These are phyloP conservation scores for Orychophragmus violaceus DNA, from an alignment of 345 rosid species.

Conservation along the genomic window DNA sequence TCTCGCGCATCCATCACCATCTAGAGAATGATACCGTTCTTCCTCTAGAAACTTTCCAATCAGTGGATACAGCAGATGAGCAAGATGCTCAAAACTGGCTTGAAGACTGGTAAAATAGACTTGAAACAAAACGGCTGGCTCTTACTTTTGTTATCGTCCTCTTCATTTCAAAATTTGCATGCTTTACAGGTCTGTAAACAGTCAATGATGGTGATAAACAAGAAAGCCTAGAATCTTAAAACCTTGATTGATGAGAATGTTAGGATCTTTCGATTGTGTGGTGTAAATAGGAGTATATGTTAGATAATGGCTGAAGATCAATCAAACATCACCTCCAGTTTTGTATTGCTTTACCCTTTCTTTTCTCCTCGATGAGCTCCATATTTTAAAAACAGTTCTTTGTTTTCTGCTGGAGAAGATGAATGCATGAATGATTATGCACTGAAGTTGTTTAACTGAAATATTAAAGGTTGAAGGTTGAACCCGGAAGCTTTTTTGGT, in stretches of 20 bases:
- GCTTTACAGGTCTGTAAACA: conserved; percentile 13
- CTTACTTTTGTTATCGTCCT: background rate
- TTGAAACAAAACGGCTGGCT: background rate
- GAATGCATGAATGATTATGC: background rate
- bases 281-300: conserved; percentile 26
- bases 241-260: conserved; percentile 17
- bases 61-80: conserved; percentile 44
- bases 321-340: conserved; percentile 19
- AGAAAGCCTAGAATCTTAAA: conserved; percentile 14
- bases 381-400: background rate
- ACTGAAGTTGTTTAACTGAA: background rate
- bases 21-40: conserved; percentile 33
- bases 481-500: no score
- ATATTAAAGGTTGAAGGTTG: no score
- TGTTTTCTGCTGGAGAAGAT: background rate
- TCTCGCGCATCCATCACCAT: conserved; percentile 45
- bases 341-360: background rate
- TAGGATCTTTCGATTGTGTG: conserved; percentile 11
- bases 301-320: conserved; percentile 11
- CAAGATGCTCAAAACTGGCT: conserved; percentile 64
- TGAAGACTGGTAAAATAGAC: conserved; percentile 56
- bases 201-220: conserved; percentile 16
- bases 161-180: background rate
- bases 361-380: background rate
- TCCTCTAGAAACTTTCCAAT: conserved; percentile 33